These are phyloP conservation scores for Holtermannia corniformis DNA, from an alignment of 768 basidiomycete species.

Conservation along the genomic window DNA sequence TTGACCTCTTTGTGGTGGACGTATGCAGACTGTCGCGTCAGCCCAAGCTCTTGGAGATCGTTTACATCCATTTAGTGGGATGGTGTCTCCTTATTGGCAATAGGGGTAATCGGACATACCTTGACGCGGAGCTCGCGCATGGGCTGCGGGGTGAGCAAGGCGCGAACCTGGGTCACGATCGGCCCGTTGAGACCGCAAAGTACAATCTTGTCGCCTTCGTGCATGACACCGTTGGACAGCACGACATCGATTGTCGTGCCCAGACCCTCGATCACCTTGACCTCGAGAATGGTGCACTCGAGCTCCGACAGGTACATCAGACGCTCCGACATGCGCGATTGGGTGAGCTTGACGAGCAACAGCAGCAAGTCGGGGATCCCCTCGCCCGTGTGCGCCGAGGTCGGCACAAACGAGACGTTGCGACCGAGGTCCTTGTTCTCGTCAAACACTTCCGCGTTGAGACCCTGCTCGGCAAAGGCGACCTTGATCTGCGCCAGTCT, in stretches of 20 bases:
- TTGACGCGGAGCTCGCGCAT: conserved; percentile 91
- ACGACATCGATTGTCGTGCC: conserved; percentile 97
- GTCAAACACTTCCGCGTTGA: conserved; percentile 92
- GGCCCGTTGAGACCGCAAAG: conserved; percentile 95
- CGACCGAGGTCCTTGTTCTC: conserved; percentile 91
- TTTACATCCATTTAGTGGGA: background rate
- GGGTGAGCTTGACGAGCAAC: conserved; percentile 92
- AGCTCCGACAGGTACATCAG: conserved; percentile 97
- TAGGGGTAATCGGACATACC: conserved; percentile 45
- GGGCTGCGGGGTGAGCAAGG: conserved; percentile 90
- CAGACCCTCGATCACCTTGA: conserved; percentile 95
- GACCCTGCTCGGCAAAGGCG: conserved; percentile 94
- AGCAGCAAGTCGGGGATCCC: conserved; percentile 99
- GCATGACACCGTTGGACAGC: conserved; percentile 83
- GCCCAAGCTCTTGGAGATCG: background rate
- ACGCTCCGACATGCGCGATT: conserved; percentile 92
- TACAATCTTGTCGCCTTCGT: conserved; percentile 87
- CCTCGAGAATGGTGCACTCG: conserved; percentile 95
- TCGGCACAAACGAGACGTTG: conserved; percentile 93
- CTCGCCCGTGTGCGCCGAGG: conserved; percentile 95
- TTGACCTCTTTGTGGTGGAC: conserved; percentile 97
- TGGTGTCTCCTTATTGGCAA: background rate
- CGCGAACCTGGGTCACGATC: conserved; percentile 88
- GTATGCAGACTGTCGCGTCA: conserved; percentile 63
- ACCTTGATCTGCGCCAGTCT: conserved; percentile 73